A percentile compares a stretch with the other conserved stretches of the same genome.
These are phyloP conservation scores for Globisporangium alternatum DNA, from an alignment of 352 stramenopile genomes.

Conservation along the genomic window DNA sequence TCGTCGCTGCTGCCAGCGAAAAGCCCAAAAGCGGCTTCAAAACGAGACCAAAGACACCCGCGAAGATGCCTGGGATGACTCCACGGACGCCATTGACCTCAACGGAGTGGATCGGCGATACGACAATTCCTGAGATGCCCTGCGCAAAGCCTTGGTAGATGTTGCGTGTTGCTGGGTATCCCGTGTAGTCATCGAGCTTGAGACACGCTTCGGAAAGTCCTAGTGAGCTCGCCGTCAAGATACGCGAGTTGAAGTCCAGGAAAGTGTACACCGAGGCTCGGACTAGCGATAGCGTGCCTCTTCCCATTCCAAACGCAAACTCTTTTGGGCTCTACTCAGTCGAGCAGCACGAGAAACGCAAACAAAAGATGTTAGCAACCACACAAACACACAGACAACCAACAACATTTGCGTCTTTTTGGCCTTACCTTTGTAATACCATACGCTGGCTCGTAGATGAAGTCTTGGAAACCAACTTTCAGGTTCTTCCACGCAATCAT, in stretches of 20 bases:
- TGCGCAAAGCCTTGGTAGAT: slow-evolving; percentile 88
- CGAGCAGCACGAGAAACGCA: not conserved
- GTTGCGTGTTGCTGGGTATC: slow-evolving; percentile 79
- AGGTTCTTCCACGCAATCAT: slow-evolving; percentile 89
- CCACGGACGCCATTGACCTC: slow-evolving; percentile 76
- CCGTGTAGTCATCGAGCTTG: slow-evolving; percentile 87
- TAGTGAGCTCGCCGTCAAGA: slow-evolving; percentile 75
- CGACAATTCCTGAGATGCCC: slow-evolving; percentile 78
- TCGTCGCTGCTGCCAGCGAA: slow-evolving; percentile 71
- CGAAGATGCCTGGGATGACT: slow-evolving; percentile 72
- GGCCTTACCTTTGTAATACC: slow-evolving; percentile 59
- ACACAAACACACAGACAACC: not conserved
- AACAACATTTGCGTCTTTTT: not conserved
- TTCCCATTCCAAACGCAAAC: slow-evolving; percentile 76
- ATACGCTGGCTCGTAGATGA: slow-evolving; percentile 78
- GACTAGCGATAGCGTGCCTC: slow-evolving; percentile 81
- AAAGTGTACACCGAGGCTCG: slow-evolving; percentile 84
- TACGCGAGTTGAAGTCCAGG: slow-evolving; percentile 86
- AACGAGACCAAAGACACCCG: slow-evolving; percentile 74
- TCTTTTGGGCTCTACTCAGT: slow-evolving; percentile 54
- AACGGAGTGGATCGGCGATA: slow-evolving; percentile 81
- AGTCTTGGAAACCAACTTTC: slow-evolving; percentile 75
- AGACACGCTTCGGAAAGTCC: slow-evolving; percentile 82
- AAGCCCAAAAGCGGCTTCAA: slow-evolving; percentile 80
- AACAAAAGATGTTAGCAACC: not conserved